These are phyloP conservation scores for Drechmeria coniospora DNA, from an alignment of 2,329 filamentous ascomycete species.

Conservation along the genomic window DNA sequence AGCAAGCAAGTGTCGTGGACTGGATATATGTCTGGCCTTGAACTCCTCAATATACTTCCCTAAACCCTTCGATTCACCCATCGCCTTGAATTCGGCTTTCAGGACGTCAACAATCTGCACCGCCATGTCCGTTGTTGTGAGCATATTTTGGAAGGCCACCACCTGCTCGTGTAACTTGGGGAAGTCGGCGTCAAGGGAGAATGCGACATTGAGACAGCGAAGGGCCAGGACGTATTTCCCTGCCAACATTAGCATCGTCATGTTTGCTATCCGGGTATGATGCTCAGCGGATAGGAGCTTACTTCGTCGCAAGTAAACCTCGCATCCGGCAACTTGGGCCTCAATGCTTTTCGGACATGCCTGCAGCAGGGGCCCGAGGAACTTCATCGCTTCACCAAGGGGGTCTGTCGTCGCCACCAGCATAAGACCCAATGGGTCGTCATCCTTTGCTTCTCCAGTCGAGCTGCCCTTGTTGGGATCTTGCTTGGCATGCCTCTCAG, in stretches of 20 bases:
- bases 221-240: conserved; percentile 81
- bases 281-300: conserved; percentile 29
- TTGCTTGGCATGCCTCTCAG: conserved; percentile 62
- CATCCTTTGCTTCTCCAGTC: conserved; percentile 56
- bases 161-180: conserved; percentile 63
- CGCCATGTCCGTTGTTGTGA: conserved; percentile 42
- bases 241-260: conserved; percentile 21
- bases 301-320: conserved; percentile 77
- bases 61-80: conserved; percentile 42
- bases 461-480: conserved; percentile 67
- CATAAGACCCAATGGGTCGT: conserved; percentile 71
- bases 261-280: too few species aligned
- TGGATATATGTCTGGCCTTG: conserved; percentile 44
- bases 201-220: conserved; percentile 64
- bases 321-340: conserved; percentile 73
- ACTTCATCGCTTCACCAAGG: conserved; percentile 75
- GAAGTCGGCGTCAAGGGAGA: conserved; percentile 51
- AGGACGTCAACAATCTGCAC: conserved; percentile 54
- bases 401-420: conserved; percentile 71
- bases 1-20: conserved; percentile 46
- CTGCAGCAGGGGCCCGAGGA: conserved; percentile 66
- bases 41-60: conserved; percentile 52
- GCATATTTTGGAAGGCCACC: conserved; percentile 49
- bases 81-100: conserved; percentile 47
- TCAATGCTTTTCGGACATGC: conserved; percentile 68